A percentile compares a stretch with the other conserved stretches of the same genome.
phyloP scores from a whole-genome alignment of 805 yeast genomes.

The Candida multigemmis region DNA sequence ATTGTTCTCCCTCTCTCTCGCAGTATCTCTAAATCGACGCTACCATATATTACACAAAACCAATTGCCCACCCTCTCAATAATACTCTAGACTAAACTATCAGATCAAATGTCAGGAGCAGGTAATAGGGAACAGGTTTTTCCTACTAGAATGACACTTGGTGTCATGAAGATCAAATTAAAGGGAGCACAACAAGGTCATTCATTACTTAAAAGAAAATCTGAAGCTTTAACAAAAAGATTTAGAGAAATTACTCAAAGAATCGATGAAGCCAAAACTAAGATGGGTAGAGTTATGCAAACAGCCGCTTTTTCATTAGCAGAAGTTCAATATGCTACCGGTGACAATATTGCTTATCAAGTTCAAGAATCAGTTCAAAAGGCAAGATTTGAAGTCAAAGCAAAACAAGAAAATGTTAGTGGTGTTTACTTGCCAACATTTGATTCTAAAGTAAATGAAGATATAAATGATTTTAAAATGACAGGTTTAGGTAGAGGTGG shows the following conservation, averaged over 20 bases:
- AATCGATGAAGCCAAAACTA: conserved; percentile 90
- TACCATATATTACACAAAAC: too few relatives aligned
- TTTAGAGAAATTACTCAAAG: conserved; percentile 92
- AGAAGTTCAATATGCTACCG: conserved; percentile 95
- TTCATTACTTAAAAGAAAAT: conserved; percentile 84
- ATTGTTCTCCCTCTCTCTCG: too few relatives aligned
- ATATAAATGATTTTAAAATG: conserved; percentile 87
- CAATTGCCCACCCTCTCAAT: too few relatives aligned
- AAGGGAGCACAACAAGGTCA: conserved; percentile 98
- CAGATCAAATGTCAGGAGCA: conserved; percentile 66
- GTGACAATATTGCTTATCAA: conserved; percentile 91
- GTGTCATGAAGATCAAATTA: conserved; percentile 88
- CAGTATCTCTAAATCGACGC: too few relatives aligned
- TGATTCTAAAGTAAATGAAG: conserved; percentile 74
- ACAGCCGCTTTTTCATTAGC: conserved; percentile 96
- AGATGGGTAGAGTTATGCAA: conserved; percentile 98
- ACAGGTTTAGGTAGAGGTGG: conserved; percentile 99
- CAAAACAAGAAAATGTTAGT: conserved; percentile 91
- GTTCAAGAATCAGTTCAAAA: conserved; percentile 89
- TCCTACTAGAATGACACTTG: conserved; percentile 96
- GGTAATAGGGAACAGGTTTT: conserved; percentile 90
- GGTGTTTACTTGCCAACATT: conserved; percentile 94
- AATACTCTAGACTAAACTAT: too few relatives aligned
- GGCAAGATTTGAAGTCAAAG: conserved; percentile 84
- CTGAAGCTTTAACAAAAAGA: conserved; percentile 93